Evolutionary conservation across 106 monocot genomes (phyloP), one percentile per base, ranked within the genome.

Genomic region (Iris macrosiphon): DNA sequence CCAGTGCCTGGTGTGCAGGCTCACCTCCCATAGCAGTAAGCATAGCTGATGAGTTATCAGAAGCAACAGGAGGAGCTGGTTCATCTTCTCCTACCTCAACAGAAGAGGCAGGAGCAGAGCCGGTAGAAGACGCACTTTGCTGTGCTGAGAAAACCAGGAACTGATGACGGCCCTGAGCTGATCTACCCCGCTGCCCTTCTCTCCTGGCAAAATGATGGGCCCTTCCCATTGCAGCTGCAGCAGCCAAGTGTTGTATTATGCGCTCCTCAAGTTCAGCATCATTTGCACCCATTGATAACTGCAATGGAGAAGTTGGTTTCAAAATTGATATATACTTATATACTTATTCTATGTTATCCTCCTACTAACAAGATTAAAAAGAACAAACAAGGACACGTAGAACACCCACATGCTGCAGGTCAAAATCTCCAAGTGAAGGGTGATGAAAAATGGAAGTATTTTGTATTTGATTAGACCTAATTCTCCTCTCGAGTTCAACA

Each of bases 211-310:
- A 37, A 25, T 78, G 70, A 59, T 78, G 77, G 6, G 77, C 45
- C 55, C 87, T 73, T 27, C 81, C 74, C 74, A 77, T 81, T 45
- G 86, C 66, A 29, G 86, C 80, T 52, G 86, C 77, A 31, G 86
- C 81, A 20, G 81, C 81, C 51, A 87, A 62, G 63, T 87, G 87
- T 27, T 87, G 87, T 6, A 87, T 70, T 67, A 87, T 81, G 14
- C 77, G 71, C 55, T 78, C 81, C 65, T 87, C 81, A 55, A 87
- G 74, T 52, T 81, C 87, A 64, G 64, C 60, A 66, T 81, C 85
- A 57, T 69, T 66, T 41, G 50, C 60, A 32, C 73, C 78, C 31
- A 78, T 73, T 27, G 80, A 80, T 41, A 81, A 63, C 86, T 85
- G 57, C 13, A 65, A 40, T 41, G 29, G 15, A n/a, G n/a, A n/a